Evolutionary conservation across 495 filamentous ascomycete species (phyloP).

Genomic region (Talaromyces liani): DNA sequence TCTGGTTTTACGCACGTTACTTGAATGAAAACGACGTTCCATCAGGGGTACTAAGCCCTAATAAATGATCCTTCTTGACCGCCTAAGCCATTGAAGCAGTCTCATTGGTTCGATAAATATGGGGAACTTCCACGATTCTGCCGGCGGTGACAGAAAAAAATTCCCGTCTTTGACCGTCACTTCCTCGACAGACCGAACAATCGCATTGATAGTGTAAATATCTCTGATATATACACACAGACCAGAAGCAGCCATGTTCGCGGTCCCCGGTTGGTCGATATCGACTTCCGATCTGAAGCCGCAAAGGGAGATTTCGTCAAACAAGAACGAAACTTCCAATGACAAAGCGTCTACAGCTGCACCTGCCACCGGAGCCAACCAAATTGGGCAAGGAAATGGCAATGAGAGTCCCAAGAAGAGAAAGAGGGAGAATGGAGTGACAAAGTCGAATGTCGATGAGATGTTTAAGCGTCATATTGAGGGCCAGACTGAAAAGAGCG

Average conservation of each 20-base stretch:
- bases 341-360: constrained; percentile 15
- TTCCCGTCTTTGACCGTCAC: background rate
- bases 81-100: background rate
- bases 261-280: constrained; percentile 85
- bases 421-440: constrained; percentile 51
- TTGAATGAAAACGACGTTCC: too few relatives aligned
- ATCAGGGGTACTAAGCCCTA: background rate
- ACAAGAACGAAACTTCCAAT: constrained; percentile 12
- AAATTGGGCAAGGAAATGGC: constrained; percentile 11
- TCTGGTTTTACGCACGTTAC: too few relatives aligned
- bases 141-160: background rate
- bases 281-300: constrained; percentile 59
- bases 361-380: constrained; percentile 18
- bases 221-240: background rate
- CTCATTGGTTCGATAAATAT: background rate
- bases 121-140: background rate
- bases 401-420: constrained; percentile 37
- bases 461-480: constrained; percentile 78
- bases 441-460: constrained; percentile 61
- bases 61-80: background rate
- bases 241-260: constrained; percentile 59
- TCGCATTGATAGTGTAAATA: background rate
- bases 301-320: constrained; percentile 44
- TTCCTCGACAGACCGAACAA: background rate
- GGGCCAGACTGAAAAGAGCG: constrained; percentile 22